Evolutionary conservation across 495 filamentous ascomycete genomes (phyloP), one percentile per base, ranked within the genome.

Genomic region (Elaphomyces granulatus): DNA sequence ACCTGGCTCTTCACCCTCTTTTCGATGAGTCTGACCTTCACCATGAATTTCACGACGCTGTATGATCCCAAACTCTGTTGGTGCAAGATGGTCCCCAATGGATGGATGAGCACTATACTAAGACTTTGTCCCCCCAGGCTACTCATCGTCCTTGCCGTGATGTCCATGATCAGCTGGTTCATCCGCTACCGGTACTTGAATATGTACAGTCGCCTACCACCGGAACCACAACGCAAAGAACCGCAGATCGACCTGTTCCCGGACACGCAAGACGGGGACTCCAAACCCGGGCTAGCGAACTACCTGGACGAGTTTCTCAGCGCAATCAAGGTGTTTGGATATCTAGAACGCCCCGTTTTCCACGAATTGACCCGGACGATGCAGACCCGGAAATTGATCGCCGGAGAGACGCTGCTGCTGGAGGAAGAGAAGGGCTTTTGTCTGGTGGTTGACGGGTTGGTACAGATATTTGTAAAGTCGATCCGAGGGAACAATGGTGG

Each of bases 301-400:
- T 98, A 98, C 58, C 71, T 98, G 9, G 90, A 98, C 56, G 92
- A 98, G 60, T 98, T 96, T 47, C 67, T 98, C 10, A 94, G 86
- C 58, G 90, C 90, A n/a, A 96, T 98, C 56, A 96, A 95, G 53
- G 87, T 98, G 32, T 98, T 98, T 63, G 90, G 90, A 2, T 98
- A 96, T 55, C 69, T 98, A 33, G 90, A 98, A 55, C 74, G 90
- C 15, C 85, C 88, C 1, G 90, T 98, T 10, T 98, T 96, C 54
- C 90, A 98, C 54, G 90, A 98, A 56, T 71, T 98, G 48, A 96
- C 90, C 2, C 73, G 90, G 44, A 94, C 86, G 20, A 96, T 98
- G 90, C 90, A 96, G 63, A 96, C 90, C 3, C 68, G 84, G 50
- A 96, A 94, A 63, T 63, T 98, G 32, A 87, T 96, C 42, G 90